phyloP scores from a whole-genome alignment of 1,284 basidiomycete genomes.

The Baeospora myosura region DNA sequence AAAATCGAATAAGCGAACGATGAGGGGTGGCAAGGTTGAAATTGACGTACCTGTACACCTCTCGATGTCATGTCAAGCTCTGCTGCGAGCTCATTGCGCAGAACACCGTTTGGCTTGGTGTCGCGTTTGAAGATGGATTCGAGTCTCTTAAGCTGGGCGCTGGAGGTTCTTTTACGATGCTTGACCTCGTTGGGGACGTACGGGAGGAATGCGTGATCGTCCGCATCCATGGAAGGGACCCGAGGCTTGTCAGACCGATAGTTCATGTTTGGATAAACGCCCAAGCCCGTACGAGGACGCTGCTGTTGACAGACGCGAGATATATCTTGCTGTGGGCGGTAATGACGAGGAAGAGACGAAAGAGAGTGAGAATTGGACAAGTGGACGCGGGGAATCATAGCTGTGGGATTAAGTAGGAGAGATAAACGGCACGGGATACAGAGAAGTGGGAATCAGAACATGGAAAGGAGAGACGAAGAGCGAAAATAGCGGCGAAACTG shows the following conservation, averaged over 20 bases:
- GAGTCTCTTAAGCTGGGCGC: slow-evolving; percentile 77
- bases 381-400: neutral
- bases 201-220: slow-evolving; percentile 70
- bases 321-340: slow-evolving; percentile 14
- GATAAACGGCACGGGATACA: slow-evolving; percentile 15
- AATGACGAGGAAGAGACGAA: slow-evolving; percentile 5
- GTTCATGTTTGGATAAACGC: slow-evolving; percentile 31
- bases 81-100: slow-evolving; percentile 72
- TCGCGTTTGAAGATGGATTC: slow-evolving; percentile 80
- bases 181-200: slow-evolving; percentile 87
- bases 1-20: neutral
- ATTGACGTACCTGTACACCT: slow-evolving; percentile 76
- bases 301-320: slow-evolving; percentile 18
- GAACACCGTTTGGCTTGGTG: slow-evolving; percentile 81
- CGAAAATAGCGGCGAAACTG: slow-evolving; percentile 25
- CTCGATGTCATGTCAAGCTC: slow-evolving; percentile 87
- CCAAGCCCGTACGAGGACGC: too few relatives aligned
- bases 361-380: slow-evolving; percentile 8
- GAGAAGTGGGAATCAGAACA: slow-evolving; percentile 14
- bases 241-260: slow-evolving; percentile 34
- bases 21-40: neutral
- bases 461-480: too few relatives aligned
- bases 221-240: slow-evolving; percentile 48
- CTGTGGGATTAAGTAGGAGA: too few relatives aligned
- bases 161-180: slow-evolving; percentile 80